phyloP scores from a whole-genome alignment of 2,329 filamentous ascomycete genomes.

The Aspergillus brasiliensis region DNA sequence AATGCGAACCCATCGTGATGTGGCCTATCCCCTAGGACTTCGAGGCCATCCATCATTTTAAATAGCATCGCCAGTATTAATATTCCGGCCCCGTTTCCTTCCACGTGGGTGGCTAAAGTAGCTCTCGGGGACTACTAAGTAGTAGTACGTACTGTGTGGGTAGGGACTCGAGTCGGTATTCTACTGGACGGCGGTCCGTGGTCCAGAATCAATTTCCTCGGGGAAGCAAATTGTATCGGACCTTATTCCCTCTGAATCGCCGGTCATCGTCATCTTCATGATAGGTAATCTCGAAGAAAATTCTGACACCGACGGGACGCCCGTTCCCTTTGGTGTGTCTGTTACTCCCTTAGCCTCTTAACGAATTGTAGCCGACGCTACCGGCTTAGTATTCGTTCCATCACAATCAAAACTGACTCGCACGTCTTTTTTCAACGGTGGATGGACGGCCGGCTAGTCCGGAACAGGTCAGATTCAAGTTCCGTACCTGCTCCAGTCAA shows the following conservation, averaged over 20 bases:
- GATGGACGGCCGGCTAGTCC: background rate
- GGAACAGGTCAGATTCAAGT: background rate
- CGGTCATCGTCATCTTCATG: background rate
- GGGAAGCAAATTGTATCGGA: background rate
- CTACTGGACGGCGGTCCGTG: constrained; percentile 4
- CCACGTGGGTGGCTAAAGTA: constrained; percentile 15
- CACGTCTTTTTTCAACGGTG: background rate
- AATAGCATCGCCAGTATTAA: background rate
- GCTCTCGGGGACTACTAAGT: constrained; percentile 5
- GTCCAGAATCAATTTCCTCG: background rate
- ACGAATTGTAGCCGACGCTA: background rate
- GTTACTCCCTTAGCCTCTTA: too few species aligned
- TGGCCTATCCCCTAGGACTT: background rate
- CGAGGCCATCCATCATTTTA: background rate
- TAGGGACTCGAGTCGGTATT: background rate
- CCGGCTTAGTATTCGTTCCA: constrained; percentile 7
- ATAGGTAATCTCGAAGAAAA: constrained; percentile 1
- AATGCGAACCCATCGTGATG: background rate
- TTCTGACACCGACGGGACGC: background rate
- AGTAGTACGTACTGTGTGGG: background rate
- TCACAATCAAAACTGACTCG: constrained; percentile 19
- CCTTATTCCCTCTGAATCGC: background rate
- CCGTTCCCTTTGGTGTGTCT: background rate
- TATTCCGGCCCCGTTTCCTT: constrained; percentile 13
- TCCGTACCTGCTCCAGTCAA: background rate